Base-by-base conservation (phyloP, 495 filamentous ascomycete species). In the Penicillium lagena region DNA sequence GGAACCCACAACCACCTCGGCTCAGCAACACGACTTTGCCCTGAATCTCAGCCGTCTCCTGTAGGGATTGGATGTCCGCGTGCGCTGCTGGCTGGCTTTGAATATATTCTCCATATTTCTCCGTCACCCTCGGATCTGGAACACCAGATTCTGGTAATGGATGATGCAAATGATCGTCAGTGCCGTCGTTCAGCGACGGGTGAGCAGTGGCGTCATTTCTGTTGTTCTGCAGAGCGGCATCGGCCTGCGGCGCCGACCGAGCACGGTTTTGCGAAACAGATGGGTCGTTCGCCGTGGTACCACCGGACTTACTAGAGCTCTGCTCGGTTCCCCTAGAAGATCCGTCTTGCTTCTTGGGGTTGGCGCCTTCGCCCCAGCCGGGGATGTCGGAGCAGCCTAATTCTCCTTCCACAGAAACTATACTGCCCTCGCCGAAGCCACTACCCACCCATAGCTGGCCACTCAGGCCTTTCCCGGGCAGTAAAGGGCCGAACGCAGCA, bases 371-470 rank as follows among this genome's bases (percentile, higher is more conserved):
- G 32, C 79, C 80, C 91, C 93, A 96, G 4, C 88, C 90, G 1
- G 89, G 87, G n/a, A 96, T 85, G 76, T 97, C 93, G 50, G 91
- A 95, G 63, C 93, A 98, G 17, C 94, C 93, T n/a, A 96, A 72
- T 70, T 98, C 90, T 1, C 91, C 89, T 55, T 89, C 86, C 1
- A 76, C 69, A 0, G 69, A 58, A 22, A 63, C 67, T 8, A 72
- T 64, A 13, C 82, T 79, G 12, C 81, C 79, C 49, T 94, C 89
- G 11, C 83, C 80, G 66, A 95, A 95, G 7, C 89, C 89, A 64
- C 83, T 90, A 9, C 90, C 90, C 38, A 94, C 80, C 90, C 90
- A 95, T 35, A 95, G 62, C 58, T 85, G 86, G 12, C 88, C 89
- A 51, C 86, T 90, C 37, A 95, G 68, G 17, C 90, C 90, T 40